Percentiles rank a stretch among this genome's conserved stretches.
These are phyloP conservation scores for Cercospora brassicicola DNA, from an alignment of 2,329 filamentous ascomycete genomes.

Conservation along the genomic window DNA sequence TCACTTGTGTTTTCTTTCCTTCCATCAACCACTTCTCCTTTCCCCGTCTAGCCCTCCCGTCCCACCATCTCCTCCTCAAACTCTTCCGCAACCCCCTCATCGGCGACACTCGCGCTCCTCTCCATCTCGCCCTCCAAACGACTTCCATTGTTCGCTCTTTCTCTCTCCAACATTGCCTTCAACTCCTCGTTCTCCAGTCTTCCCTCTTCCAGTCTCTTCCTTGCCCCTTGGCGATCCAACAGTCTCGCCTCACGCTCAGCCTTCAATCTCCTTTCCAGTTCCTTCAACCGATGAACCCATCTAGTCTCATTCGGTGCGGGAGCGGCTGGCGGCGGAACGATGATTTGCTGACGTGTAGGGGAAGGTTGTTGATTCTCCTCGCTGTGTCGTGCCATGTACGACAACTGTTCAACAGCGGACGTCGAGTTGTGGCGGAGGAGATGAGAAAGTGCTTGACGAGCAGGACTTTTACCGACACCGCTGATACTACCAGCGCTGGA, in stretches of 20 bases:
- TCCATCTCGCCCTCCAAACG: background rate
- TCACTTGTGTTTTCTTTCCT: background rate
- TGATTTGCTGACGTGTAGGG: constrained; percentile 50
- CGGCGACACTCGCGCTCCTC: background rate
- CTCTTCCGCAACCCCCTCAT: background rate
- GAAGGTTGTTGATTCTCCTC: constrained; percentile 16
- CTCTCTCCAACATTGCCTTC: constrained; percentile 62
- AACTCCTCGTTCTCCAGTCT: constrained; percentile 72
- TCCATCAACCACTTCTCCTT: background rate
- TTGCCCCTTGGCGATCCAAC: constrained; percentile 78
- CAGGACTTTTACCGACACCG: constrained; percentile 31
- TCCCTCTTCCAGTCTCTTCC: constrained; percentile 76
- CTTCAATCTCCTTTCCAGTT: constrained; percentile 85
- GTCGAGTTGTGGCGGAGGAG: constrained; percentile 58
- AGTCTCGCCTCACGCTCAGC: constrained; percentile 83
- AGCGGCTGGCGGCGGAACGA: constrained; percentile 38
- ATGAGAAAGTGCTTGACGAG: constrained; percentile 50
- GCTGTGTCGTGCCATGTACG: constrained; percentile 10
- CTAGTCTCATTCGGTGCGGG: constrained; percentile 62
- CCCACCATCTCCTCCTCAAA: background rate
- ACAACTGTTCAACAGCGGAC: constrained; percentile 50
- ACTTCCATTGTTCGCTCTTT: constrained; percentile 8
- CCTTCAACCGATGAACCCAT: constrained; percentile 81
- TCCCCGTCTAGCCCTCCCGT: background rate
- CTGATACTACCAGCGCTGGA: constrained; percentile 24